Evolutionary conservation across 108 stramenopile genomes (phyloP).

Genomic region (Skeletonema costatum): DNA sequence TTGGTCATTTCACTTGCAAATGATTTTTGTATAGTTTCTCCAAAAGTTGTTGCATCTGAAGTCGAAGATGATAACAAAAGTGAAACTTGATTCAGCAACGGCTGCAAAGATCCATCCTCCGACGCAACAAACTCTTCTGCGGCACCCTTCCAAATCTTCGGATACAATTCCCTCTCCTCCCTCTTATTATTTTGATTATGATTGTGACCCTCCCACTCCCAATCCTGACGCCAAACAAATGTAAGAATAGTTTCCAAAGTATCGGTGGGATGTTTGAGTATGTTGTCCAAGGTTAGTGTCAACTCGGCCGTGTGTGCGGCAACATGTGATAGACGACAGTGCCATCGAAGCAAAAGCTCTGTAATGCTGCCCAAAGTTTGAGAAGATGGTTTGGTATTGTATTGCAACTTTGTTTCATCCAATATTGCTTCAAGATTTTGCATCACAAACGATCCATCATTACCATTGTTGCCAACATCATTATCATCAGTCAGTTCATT

Average conservation of each 20-base stretch:
- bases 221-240: slow-evolving; percentile 36
- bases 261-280: slow-evolving; percentile 32
- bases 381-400: slow-evolving; percentile 8
- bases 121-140: slow-evolving; percentile 4
- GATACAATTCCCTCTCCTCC: neutral
- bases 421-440: neutral
- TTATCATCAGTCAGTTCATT: neutral
- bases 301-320: slow-evolving; percentile 88
- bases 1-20: slow-evolving; percentile 61
- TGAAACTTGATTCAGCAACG: slow-evolving; percentile 2
- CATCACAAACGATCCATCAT: neutral
- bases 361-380: slow-evolving; percentile 54
- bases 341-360: slow-evolving; percentile 79
- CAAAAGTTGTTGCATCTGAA: neutral
- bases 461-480: neutral
- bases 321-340: slow-evolving; percentile 85
- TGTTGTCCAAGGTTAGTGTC: slow-evolving; percentile 50
- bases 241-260: slow-evolving; percentile 39
- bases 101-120: neutral
- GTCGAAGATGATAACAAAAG: slow-evolving; percentile 8
- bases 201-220: slow-evolving; percentile 34
- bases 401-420: neutral
- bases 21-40: slow-evolving; percentile 46
- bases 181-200: neutral
- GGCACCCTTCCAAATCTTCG: slow-evolving; percentile 10